phyloP scores from a whole-genome alignment of 116 monocot genomes.

The Posidonia oceanica region DNA sequence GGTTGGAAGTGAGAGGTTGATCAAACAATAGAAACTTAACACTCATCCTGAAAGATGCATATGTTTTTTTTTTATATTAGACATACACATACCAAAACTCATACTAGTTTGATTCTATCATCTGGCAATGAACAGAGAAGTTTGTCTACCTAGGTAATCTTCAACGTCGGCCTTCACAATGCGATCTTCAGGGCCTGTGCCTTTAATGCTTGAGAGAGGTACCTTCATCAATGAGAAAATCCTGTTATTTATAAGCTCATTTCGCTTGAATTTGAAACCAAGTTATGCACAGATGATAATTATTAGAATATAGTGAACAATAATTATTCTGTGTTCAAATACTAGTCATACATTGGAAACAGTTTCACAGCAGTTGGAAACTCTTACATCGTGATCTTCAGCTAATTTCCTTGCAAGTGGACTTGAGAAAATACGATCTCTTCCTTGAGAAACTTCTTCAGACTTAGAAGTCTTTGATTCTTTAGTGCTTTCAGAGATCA shows the following conservation, averaged over 20 bases:
- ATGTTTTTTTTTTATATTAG: too few relatives aligned
- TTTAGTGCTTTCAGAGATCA: conserved; percentile 21
- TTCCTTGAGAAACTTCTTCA: conserved; percentile 25
- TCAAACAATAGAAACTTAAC: too few relatives aligned
- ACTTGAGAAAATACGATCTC: conserved; percentile 73
- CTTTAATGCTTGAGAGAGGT: conserved; percentile 77
- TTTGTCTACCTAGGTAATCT: conserved; percentile 75
- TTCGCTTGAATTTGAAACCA: neutral
- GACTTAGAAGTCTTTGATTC: conserved; percentile 33
- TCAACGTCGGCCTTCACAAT: conserved; percentile 96
- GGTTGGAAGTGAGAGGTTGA: too few relatives aligned
- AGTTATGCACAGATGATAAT: neutral
- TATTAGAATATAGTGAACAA: neutral
- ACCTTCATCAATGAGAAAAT: conserved; percentile 28
- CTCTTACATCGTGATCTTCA: conserved; percentile 77
- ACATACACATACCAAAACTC: too few relatives aligned
- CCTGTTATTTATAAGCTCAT: neutral
- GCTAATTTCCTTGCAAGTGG: conserved; percentile 93
- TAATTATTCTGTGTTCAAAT: too few relatives aligned
- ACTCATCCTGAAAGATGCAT: too few relatives aligned
- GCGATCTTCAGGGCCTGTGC: conserved; percentile 85
- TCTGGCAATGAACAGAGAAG: neutral
- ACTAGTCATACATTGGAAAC: too few relatives aligned
- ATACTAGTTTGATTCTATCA: too few relatives aligned
- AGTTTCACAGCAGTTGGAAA: too few relatives aligned